phyloP scores from a whole-genome alignment of 805 yeast species.

The Metschnikowia arizonensis region DNA sequence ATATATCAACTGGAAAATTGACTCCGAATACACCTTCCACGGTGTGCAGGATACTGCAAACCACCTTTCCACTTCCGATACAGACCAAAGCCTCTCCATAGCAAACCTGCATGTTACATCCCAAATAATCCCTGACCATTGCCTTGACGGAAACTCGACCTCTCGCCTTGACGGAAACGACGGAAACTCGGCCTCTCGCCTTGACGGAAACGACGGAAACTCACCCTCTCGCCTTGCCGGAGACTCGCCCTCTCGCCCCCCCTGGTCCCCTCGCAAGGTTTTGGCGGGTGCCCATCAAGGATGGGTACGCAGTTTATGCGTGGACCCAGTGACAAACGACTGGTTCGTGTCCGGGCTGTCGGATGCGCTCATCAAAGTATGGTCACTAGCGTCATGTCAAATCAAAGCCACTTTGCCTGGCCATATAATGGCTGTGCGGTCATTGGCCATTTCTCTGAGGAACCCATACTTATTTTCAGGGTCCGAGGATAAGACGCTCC shows the following conservation, averaged over 20 bases:
- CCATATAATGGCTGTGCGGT: conserved; percentile 85
- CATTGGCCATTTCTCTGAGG: conserved; percentile 63
- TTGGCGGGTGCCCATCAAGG: conserved; percentile 85
- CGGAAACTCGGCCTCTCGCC: too few species aligned
- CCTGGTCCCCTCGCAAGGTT: conserved; percentile 68
- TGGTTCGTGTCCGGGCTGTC: conserved; percentile 93
- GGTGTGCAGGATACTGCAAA: neutral
- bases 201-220: too few species aligned
- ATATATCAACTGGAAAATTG: conserved; percentile 28
- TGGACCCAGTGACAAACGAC: conserved; percentile 76
- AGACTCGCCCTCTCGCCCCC: neutral
- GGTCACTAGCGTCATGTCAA: conserved; percentile 77
- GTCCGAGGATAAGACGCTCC: conserved; percentile 87
- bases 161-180: too few species aligned
- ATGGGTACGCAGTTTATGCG: conserved; percentile 78
- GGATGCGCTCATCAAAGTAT: conserved; percentile 83
- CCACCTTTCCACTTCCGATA: neutral
- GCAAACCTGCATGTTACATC: neutral
- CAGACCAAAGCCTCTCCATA: neutral
- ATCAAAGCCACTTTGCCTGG: conserved; percentile 79
- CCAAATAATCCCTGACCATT: neutral
- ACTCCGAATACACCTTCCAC: conserved; percentile 15
- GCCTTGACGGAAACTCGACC: too few species aligned
- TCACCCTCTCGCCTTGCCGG: too few species aligned
- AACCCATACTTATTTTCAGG: conserved; percentile 90